phyloP scores from a whole-genome alignment of 176 grass and related monocot genomes.

The Microstegium vimineum region DNA sequence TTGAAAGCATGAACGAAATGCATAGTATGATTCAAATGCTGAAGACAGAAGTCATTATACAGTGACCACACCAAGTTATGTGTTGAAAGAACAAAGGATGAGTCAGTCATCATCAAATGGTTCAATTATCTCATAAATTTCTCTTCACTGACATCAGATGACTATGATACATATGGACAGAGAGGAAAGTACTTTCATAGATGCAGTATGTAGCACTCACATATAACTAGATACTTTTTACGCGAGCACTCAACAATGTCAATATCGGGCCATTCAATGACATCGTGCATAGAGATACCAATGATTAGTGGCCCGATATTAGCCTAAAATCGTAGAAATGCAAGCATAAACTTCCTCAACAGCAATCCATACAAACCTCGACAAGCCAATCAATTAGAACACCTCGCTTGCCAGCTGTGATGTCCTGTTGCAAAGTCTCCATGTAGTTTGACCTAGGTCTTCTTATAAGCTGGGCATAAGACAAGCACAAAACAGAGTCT shows the following conservation, averaged over 20 bases:
- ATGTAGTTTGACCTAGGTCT: conserved; percentile 44
- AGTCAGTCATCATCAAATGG: background rate
- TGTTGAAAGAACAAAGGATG: conserved; percentile 11
- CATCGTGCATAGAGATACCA: background rate
- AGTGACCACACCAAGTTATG: background rate
- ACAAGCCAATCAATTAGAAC: conserved; percentile 79
- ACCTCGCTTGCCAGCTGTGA: conserved; percentile 46
- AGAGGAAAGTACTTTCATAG: background rate
- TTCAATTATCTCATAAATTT: conserved; percentile 22
- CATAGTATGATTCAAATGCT: conserved; percentile 8
- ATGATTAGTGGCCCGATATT: background rate
- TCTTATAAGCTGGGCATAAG: conserved; percentile 47
- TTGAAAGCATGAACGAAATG: background rate
- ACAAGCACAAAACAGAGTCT: conserved; percentile 9
- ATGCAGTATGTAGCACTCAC: background rate
- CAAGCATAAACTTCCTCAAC: conserved; percentile 3
- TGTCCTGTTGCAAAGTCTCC: conserved; percentile 42
- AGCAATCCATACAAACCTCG: conserved; percentile 42
- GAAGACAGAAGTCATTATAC: background rate
- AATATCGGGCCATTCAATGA: background rate
- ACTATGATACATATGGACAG: background rate
- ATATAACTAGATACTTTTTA: conserved; percentile 2
- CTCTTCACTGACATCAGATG: conserved; percentile 9
- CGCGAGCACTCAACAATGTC: background rate
- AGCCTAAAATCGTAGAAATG: background rate